A percentile compares a stretch with the other conserved stretches of the same genome.
These are phyloP conservation scores for Apiotrichum mycotoxinovorans DNA, from an alignment of 1,284 basidiomycete species.

Conservation along the genomic window DNA sequence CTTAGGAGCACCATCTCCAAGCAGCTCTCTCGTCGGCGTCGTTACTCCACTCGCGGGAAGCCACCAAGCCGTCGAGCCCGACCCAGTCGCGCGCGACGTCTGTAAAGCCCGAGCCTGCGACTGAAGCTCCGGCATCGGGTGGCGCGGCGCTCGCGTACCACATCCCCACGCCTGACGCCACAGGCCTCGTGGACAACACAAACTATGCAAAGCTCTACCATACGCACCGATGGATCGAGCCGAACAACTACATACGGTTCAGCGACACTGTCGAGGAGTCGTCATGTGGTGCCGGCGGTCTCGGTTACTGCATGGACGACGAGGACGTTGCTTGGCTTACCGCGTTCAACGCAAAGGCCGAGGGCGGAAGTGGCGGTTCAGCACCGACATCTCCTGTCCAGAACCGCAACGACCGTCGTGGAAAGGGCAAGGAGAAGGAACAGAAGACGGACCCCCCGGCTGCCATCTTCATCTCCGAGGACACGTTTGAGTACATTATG, in stretches of 20 bases:
- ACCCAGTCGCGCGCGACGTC: slow-evolving; percentile 19
- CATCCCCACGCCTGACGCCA: slow-evolving; percentile 89
- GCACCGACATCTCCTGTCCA: slow-evolving; percentile 30
- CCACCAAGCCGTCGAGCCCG: slow-evolving; percentile 31
- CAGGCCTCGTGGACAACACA: slow-evolving; percentile 66
- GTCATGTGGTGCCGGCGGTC: slow-evolving; percentile 46
- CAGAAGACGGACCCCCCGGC: slow-evolving; percentile 43
- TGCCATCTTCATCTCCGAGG: slow-evolving; percentile 67
- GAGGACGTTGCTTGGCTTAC: slow-evolving; percentile 92
- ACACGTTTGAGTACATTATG: slow-evolving; percentile 94
- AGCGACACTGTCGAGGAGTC: slow-evolving; percentile 85
- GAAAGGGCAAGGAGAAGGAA: slow-evolving; percentile 49
- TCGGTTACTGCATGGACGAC: slow-evolving; percentile 87
- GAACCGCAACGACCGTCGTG: slow-evolving; percentile 45
- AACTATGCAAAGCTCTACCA: slow-evolving; percentile 68
- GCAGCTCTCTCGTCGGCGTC: slow-evolving; percentile 54
- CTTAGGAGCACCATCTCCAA: slow-evolving; percentile 93
- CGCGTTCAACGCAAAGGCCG: slow-evolving; percentile 83
- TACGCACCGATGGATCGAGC: slow-evolving; percentile 66
- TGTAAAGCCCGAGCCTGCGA: slow-evolving; percentile 20
- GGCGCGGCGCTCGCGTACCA: slow-evolving; percentile 57
- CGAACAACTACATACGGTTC: slow-evolving; percentile 73
- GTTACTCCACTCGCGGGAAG: slow-evolving; percentile 40
- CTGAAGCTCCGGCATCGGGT: slow-evolving; percentile 6
- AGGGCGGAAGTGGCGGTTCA: slow-evolving; percentile 63